Conservation (phyloP, 2,329 filamentous ascomycete genomes). For the Epicoccum nigrum region DNA sequence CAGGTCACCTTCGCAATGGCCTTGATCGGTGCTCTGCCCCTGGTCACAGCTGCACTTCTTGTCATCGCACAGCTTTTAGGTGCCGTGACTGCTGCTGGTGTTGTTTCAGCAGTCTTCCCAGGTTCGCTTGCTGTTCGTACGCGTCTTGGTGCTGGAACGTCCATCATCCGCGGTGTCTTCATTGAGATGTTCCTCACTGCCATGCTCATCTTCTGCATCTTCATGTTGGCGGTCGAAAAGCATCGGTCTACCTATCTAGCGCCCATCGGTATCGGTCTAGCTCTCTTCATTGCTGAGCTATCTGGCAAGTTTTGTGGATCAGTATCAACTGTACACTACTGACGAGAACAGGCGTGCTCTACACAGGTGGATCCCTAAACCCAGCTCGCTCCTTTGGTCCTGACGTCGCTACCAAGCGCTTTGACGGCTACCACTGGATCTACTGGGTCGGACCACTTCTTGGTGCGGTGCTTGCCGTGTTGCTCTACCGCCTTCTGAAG, state of each 20-base stretch:
- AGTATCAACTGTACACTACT: neutral
- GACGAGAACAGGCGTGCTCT: conserved; percentile 50
- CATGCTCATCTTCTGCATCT: conserved; percentile 58
- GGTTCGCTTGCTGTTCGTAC: conserved; percentile 55
- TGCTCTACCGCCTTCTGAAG: conserved; percentile 59
- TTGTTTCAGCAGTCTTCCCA: conserved; percentile 54
- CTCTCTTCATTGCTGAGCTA: conserved; percentile 55
- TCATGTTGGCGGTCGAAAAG: conserved; percentile 53
- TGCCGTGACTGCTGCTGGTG: conserved; percentile 52
- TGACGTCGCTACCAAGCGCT: conserved; percentile 51
- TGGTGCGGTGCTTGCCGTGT: conserved; percentile 53
- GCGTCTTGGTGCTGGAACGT: conserved; percentile 50
- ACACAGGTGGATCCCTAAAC: conserved; percentile 56
- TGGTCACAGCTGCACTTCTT: conserved; percentile 52
- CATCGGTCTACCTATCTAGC: conserved; percentile 49
- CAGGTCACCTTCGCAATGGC: conserved; percentile 57
- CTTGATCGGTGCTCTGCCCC: conserved; percentile 55
- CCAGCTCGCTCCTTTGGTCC: conserved; percentile 58
- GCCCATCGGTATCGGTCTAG: conserved; percentile 52
- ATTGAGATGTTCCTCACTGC: conserved; percentile 60
- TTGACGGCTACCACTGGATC: conserved; percentile 57
- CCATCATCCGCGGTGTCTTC: conserved; percentile 53
- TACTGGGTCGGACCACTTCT: conserved; percentile 59
- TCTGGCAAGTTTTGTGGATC: conserved; percentile 38
- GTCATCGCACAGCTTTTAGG: conserved; percentile 55